Evolutionary conservation across 768 basidiomycete species (phyloP).

Genomic region (Serendipita sp.): DNA sequence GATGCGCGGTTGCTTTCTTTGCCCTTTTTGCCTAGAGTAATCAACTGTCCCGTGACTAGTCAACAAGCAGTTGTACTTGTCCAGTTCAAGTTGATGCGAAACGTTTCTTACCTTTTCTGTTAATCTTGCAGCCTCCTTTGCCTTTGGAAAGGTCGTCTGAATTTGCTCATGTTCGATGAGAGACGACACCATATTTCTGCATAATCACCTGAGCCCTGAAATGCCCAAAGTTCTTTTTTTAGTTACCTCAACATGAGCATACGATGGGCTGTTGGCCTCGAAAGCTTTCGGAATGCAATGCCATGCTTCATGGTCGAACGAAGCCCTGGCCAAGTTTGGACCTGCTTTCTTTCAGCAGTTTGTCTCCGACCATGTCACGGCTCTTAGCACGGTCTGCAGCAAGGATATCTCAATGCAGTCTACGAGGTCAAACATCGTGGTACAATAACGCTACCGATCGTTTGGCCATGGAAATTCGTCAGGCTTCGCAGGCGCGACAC

Average conservation of each 20-base stretch:
- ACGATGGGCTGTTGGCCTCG: slow-evolving; percentile 80
- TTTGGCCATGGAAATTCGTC: background rate
- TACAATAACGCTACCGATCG: slow-evolving; percentile 3
- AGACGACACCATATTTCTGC: slow-evolving; percentile 85
- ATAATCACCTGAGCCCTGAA: background rate
- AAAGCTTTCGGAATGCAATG: slow-evolving; percentile 80
- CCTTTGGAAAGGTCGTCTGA: slow-evolving; percentile 89
- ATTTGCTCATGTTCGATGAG: slow-evolving; percentile 91
- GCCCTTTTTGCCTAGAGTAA: slow-evolving; percentile 82
- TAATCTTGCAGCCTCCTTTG: slow-evolving; percentile 75
- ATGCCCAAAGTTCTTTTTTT: too few species aligned
- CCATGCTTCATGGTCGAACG: slow-evolving; percentile 72
- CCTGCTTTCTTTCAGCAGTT: too few species aligned
- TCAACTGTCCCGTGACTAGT: slow-evolving; percentile 38
- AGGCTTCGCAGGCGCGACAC: background rate
- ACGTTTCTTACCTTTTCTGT: slow-evolving; percentile 70
- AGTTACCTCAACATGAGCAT: slow-evolving; percentile 81
- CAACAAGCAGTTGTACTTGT: background rate
- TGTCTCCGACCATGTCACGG: slow-evolving; percentile 8
- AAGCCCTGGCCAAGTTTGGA: background rate
- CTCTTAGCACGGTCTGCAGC: slow-evolving; percentile 6
- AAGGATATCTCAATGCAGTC: slow-evolving; percentile 1
- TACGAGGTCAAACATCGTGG: background rate
- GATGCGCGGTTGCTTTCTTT: slow-evolving; percentile 49
- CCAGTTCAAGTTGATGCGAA: too few species aligned